Evolutionary conservation across 306 rosid species (phyloP).

Genomic region (Sicyos baderoa): DNA sequence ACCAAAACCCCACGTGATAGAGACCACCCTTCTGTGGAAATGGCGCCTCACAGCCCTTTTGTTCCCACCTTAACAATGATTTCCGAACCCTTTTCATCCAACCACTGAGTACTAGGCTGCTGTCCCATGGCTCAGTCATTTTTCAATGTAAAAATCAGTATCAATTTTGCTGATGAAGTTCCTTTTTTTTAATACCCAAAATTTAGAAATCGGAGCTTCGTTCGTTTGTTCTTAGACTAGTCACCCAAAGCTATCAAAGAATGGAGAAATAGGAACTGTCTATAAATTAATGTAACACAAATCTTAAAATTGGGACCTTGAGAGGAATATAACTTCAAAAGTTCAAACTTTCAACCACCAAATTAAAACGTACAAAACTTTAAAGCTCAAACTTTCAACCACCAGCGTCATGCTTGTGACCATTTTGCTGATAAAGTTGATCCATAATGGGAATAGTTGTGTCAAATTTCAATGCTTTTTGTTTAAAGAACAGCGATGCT

Average conservation of each 20-base stretch:
- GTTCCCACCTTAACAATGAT: not conserved
- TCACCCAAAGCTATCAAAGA: too few species aligned
- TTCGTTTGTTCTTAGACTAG: too few species aligned
- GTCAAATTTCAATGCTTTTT: not conserved
- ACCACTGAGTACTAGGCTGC: not conserved
- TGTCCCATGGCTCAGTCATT: not conserved
- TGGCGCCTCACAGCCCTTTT: not conserved
- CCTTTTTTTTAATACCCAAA: too few species aligned
- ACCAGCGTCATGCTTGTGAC: too few species aligned
- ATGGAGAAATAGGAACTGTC: too few species aligned
- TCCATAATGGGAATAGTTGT: not conserved
- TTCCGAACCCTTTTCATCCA: not conserved
- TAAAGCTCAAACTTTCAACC: too few species aligned
- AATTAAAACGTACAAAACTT: too few species aligned
- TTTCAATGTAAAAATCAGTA: not conserved
- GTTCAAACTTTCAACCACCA: too few species aligned
- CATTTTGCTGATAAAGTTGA: not conserved
- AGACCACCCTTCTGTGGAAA: not conserved
- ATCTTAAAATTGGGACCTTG: too few species aligned
- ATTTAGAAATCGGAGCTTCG: too few species aligned
- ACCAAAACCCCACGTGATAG: constrained; percentile 8
- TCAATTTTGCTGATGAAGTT: not conserved
- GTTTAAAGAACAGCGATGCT: not conserved
- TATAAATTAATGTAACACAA: too few species aligned
- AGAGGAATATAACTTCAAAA: too few species aligned